Conservation (phyloP, 345 rosid species). For the Aquilaria malaccensis region DNA sequence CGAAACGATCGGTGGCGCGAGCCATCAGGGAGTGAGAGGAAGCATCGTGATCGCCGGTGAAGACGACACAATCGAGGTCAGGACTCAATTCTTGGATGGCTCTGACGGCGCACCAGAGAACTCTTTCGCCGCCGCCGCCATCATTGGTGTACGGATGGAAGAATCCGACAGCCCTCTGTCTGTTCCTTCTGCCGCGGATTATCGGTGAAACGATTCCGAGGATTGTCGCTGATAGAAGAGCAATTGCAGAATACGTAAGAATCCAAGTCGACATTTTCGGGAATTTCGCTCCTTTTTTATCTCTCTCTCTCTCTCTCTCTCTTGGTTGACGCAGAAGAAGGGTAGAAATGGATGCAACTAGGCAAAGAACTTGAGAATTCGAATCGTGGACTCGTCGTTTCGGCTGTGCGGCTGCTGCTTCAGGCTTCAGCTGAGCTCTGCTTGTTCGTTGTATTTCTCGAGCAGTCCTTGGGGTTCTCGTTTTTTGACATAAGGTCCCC, state of each 20-base stretch:
- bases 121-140: constrained; percentile 98
- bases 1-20: constrained; percentile 81
- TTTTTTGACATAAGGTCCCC: no score
- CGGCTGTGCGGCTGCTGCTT: no score
- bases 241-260: constrained; percentile 28
- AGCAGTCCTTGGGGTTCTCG: no score
- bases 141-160: constrained; percentile 96
- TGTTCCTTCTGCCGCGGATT: constrained; percentile 28
- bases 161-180: constrained; percentile 62
- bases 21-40: constrained; percentile 44
- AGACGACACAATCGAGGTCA: constrained; percentile 58
- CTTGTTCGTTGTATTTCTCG: no score
- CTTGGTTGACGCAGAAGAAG: background rate
- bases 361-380: no score
- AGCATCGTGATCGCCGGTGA: constrained; percentile 76
- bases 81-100: constrained; percentile 76
- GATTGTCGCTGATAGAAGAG: constrained; percentile 28
- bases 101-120: constrained; percentile 93
- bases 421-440: no score
- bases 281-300: background rate
- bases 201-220: constrained; percentile 31
- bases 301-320: background rate
- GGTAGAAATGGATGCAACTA: background rate
- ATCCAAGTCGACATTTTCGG: constrained; percentile 33
- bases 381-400: no score